Evolutionary conservation across 208 protist species (phyloP).

Genomic region (Strigomonas galati): DNA sequence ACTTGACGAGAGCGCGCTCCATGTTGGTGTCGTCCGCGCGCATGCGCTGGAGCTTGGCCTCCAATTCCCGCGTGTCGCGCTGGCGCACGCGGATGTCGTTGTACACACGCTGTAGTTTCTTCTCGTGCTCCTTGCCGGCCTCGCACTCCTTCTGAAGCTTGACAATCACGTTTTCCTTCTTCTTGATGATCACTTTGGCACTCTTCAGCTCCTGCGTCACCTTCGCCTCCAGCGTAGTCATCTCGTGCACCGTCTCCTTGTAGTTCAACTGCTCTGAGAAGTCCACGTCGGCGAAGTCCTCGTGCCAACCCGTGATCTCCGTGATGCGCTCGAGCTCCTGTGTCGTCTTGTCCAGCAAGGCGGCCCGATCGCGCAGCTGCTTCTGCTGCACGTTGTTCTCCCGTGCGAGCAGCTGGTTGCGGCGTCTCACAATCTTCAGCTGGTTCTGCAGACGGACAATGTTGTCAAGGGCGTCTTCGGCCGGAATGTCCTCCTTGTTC

Average conservation of each 20-base stretch:
- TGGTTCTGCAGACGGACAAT: slow-evolving; percentile 83
- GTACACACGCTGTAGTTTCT: slow-evolving; percentile 45
- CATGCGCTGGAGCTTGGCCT: slow-evolving; percentile 54
- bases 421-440: slow-evolving; percentile 75
- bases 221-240: slow-evolving; percentile 50
- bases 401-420: slow-evolving; percentile 69
- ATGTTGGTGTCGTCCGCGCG: slow-evolving; percentile 37
- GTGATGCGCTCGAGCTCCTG: slow-evolving; percentile 45
- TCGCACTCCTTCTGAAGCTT: slow-evolving; percentile 46
- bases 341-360: slow-evolving; percentile 38
- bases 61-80: slow-evolving; percentile 61
- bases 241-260: slow-evolving; percentile 49
- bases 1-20: slow-evolving; percentile 43
- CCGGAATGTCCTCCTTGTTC: slow-evolving; percentile 52
- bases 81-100: slow-evolving; percentile 74
- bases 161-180: slow-evolving; percentile 56
- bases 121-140: slow-evolving; percentile 41
- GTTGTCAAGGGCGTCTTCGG: slow-evolving; percentile 82
- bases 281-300: slow-evolving; percentile 42
- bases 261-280: slow-evolving; percentile 27
- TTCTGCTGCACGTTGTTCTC: slow-evolving; percentile 71
- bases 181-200: slow-evolving; percentile 52
- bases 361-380: slow-evolving; percentile 49
- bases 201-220: slow-evolving; percentile 62
- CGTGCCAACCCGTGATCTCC: slow-evolving; percentile 69